These are phyloP conservation scores for Fusarium nematophilum DNA, from an alignment of 2,329 filamentous ascomycete genomes.

Conservation along the genomic window DNA sequence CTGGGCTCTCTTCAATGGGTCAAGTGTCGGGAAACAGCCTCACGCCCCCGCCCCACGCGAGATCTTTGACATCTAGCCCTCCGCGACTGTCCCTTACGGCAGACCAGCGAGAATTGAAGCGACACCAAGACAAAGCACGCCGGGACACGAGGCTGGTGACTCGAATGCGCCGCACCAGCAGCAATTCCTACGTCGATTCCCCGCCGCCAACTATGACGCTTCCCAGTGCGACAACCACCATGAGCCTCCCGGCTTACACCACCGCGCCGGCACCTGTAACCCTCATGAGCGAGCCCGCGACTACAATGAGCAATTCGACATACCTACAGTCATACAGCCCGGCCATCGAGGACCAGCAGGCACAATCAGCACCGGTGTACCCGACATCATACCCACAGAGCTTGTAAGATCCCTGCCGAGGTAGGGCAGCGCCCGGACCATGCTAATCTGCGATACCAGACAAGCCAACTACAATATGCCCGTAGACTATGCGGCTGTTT, in stretches of 20 bases:
- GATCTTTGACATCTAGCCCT: conserved; percentile 69
- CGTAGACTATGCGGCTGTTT: conserved; percentile 57
- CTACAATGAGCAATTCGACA: conserved; percentile 54
- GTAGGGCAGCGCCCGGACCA: conserved; percentile 42
- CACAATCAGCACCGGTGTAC: conserved; percentile 49
- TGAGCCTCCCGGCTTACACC: conserved; percentile 62
- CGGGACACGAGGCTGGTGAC: conserved; percentile 66
- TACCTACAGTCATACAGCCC: conserved; percentile 65
- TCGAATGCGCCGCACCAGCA: conserved; percentile 63
- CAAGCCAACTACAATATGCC: conserved; percentile 55
- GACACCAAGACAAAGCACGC: conserved; percentile 69
- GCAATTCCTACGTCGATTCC: conserved; percentile 57
- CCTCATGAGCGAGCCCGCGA: conserved; percentile 62
- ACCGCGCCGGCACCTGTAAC: conserved; percentile 63
- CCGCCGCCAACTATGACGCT: conserved; percentile 46
- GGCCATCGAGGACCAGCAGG: conserved; percentile 58
- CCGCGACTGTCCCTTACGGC: conserved; percentile 65
- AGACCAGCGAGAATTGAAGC: conserved; percentile 71
- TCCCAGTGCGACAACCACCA: conserved; percentile 55
- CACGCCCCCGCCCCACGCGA: conserved; percentile 61
- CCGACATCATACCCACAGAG: conserved; percentile 49
- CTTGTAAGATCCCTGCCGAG: conserved; percentile 48
- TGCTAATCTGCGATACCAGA: conserved; percentile 45
- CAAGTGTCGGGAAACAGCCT: conserved; percentile 62
- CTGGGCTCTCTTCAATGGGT: conserved; percentile 60